Conservation (phyloP, 2,329 filamentous ascomycete species). For the Cucurbitaria berberidis region DNA sequence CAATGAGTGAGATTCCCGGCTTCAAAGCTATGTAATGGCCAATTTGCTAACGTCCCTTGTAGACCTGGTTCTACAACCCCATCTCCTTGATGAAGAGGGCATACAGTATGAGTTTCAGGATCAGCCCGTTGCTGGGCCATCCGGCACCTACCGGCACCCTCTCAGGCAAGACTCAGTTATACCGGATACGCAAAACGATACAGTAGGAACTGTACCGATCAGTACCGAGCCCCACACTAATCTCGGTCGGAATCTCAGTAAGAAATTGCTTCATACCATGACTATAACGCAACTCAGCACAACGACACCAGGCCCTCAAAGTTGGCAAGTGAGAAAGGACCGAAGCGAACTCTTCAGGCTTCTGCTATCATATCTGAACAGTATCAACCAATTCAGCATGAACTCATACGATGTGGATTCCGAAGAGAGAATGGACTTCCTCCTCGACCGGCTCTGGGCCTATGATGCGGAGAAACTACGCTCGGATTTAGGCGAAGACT, state of each 20-base stretch:
- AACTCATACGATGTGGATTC: slow-evolving; percentile 5
- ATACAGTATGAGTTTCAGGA: slow-evolving; percentile 1
- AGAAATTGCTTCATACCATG: neutral
- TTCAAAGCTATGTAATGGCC: neutral
- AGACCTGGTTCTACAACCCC: neutral
- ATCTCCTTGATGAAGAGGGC: neutral
- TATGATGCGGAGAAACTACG: slow-evolving; percentile 1
- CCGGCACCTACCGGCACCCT: slow-evolving; percentile 12
- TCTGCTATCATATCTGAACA: slow-evolving; percentile 3
- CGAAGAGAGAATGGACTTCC: slow-evolving; percentile 12
- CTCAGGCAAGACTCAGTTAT: slow-evolving; percentile 16
- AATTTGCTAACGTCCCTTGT: neutral
- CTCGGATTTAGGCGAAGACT: neutral
- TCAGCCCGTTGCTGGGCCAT: slow-evolving; percentile 11
- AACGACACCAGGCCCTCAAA: neutral
- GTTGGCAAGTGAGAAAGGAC: slow-evolving; percentile 1
- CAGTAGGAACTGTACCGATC: neutral
- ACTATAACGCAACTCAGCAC: neutral
- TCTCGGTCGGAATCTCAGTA: neutral
- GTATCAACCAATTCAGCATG: slow-evolving; percentile 10
- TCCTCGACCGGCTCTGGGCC: slow-evolving; percentile 13
- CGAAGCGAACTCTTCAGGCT: slow-evolving; percentile 17
- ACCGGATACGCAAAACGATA: slow-evolving; percentile 5
- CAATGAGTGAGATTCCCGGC: slow-evolving; percentile 4
- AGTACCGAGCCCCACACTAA: neutral